phyloP scores from a whole-genome alignment of 2,329 filamentous ascomycete species.

The Pestalotiopsis sp. region DNA sequence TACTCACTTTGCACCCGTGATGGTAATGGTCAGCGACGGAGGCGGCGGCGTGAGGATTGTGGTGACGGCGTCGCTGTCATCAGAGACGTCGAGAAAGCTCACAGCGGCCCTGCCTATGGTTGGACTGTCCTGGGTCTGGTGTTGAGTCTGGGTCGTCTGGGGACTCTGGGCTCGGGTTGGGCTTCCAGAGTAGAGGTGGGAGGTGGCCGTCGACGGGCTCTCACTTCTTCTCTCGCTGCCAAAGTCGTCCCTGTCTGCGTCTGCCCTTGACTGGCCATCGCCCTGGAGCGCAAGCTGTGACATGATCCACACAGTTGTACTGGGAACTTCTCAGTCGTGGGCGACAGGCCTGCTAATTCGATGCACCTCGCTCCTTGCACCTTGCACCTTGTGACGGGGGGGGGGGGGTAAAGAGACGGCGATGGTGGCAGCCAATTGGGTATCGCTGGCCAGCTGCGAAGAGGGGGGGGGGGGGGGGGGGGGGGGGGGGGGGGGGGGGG shows the following conservation, averaged over 20 bases:
- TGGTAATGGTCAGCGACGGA: conserved; percentile 22
- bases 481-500: no score
- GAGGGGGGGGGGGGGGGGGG: no score
- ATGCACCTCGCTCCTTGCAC: conserved; percentile 5
- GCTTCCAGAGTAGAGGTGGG: conserved; percentile 14
- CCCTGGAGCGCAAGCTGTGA: conserved; percentile 52
- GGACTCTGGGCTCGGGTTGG: conserved; percentile 2
- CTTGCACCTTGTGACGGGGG: conserved; percentile 14
- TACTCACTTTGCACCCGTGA: conserved; percentile 19
- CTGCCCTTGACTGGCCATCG: conserved; percentile 30
- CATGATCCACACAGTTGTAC: conserved; percentile 44
- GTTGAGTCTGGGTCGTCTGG: conserved; percentile 11
- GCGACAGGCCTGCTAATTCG: not conserved
- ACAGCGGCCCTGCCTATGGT: conserved; percentile 42
- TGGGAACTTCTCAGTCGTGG: conserved; percentile 24
- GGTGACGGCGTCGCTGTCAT: not conserved
- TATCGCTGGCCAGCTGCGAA: conserved; percentile 15
- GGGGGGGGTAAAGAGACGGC: conserved; percentile 17
- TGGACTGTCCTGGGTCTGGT: conserved; percentile 43
- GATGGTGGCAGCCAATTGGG: conserved; percentile 29
- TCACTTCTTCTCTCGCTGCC: not conserved
- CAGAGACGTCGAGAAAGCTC: conserved; percentile 21
- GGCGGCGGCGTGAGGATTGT: conserved; percentile 15
- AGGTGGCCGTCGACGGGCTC: conserved; percentile 28
- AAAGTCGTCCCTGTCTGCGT: not conserved